A percentile compares a stretch with the other conserved stretches of the same genome.
Conservation (phyloP, 345 rosid genomes). For the Citrus glauca region DNA sequence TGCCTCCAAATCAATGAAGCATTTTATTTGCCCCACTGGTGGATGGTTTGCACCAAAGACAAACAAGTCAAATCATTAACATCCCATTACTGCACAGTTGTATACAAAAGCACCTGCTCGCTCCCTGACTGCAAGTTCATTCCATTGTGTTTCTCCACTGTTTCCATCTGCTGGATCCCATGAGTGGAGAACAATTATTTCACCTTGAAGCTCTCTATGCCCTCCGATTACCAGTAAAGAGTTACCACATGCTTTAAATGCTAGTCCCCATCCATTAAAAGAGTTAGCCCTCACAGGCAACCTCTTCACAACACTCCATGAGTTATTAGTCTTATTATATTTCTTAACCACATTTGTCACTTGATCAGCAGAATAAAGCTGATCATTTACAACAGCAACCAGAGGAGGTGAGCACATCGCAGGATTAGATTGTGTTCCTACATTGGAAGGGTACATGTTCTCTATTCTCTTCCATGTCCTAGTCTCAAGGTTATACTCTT, state of each 20-base stretch:
- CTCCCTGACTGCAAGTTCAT: slow-evolving; percentile 34
- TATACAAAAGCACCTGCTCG: slow-evolving; percentile 39
- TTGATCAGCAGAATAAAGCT: slow-evolving; percentile 40
- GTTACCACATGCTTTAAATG: slow-evolving; percentile 40
- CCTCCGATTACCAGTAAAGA: slow-evolving; percentile 39
- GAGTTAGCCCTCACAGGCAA: slow-evolving; percentile 40
- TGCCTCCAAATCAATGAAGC: background rate
- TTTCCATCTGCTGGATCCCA: slow-evolving; percentile 33
- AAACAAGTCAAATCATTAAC: slow-evolving; percentile 17
- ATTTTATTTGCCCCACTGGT: background rate
- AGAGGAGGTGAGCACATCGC: slow-evolving; percentile 47
- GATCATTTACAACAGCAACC: slow-evolving; percentile 42
- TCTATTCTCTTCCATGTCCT: slow-evolving; percentile 39
- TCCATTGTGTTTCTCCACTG: slow-evolving; percentile 27
- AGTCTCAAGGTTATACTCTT: slow-evolving; percentile 39
- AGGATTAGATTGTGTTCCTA: slow-evolving; percentile 21
- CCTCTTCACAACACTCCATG: slow-evolving; percentile 35
- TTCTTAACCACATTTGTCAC: slow-evolving; percentile 39
- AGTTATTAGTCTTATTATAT: slow-evolving; percentile 32
- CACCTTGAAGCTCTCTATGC: slow-evolving; percentile 28
- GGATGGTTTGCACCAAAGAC: slow-evolving; percentile 5
- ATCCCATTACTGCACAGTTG: slow-evolving; percentile 50
- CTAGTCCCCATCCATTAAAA: slow-evolving; percentile 45
- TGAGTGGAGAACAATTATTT: slow-evolving; percentile 33
- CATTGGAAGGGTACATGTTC: slow-evolving; percentile 31